Evolutionary conservation across 345 rosid genomes (phyloP).

Genomic region (Psidium friedrichsthalianum): DNA sequence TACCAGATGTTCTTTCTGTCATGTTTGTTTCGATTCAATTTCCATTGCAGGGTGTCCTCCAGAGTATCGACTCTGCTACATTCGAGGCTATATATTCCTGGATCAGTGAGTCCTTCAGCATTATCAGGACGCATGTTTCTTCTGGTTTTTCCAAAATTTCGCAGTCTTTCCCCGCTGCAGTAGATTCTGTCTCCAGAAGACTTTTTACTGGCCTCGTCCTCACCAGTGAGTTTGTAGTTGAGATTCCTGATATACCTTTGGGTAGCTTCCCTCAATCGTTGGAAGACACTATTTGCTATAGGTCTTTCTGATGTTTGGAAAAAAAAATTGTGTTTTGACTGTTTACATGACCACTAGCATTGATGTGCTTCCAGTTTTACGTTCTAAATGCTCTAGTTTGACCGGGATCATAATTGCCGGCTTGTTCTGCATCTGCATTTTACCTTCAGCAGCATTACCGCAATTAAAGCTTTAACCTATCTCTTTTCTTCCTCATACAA

Average conservation of each 20-base stretch:
- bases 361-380: background rate
- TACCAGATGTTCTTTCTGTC: background rate
- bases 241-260: background rate
- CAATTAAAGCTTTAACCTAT: background rate
- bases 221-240: constrained; percentile 54
- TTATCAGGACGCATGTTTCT: constrained; percentile 29
- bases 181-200: constrained; percentile 49
- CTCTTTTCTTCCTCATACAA: background rate
- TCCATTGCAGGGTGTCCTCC: constrained; percentile 58
- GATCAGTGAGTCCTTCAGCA: constrained; percentile 54
- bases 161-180: constrained; percentile 44
- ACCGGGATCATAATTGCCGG: background rate
- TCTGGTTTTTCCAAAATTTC: constrained; percentile 38
- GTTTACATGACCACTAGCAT: background rate
- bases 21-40: background rate
- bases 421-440: background rate
- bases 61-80: constrained; percentile 29
- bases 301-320: background rate
- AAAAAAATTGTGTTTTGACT: background rate
- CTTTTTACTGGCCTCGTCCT: constrained; percentile 62
- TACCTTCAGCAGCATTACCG: background rate
- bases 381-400: background rate
- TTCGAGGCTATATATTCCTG: constrained; percentile 58
- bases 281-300: background rate
- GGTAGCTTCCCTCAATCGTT: background rate